Percentiles rank a stretch among this genome's conserved stretches.
Evolutionary conservation across 2,329 filamentous ascomycete genomes (phyloP).

Genomic region (Fusarium sp.): DNA sequence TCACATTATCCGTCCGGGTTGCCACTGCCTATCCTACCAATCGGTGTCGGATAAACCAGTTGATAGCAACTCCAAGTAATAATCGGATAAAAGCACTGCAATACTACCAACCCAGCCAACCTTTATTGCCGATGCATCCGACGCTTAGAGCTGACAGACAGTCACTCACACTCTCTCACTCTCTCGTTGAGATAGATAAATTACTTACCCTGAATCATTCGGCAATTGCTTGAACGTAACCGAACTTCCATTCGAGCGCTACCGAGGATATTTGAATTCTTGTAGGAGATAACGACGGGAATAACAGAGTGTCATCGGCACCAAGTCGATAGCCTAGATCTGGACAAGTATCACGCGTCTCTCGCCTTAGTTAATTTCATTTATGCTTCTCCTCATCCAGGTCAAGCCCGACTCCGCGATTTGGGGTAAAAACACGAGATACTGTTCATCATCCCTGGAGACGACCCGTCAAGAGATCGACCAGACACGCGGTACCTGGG

Average conservation of each 20-base stretch:
- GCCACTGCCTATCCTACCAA: conserved; percentile 16
- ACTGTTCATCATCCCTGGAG: conserved; percentile 21
- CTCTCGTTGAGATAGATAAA: background rate
- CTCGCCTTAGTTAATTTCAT: background rate
- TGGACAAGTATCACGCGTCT: conserved; percentile 6
- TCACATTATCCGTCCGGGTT: conserved; percentile 14
- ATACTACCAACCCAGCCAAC: background rate
- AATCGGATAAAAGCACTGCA: background rate
- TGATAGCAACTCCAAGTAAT: background rate
- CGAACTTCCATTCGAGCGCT: conserved; percentile 40
- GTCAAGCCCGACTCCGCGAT: conserved; percentile 10
- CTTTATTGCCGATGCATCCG: conserved; percentile 24
- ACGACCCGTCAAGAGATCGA: conserved; percentile 29
- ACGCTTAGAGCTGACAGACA: background rate
- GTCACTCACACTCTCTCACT: background rate
- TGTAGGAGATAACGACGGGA: conserved; percentile 30
- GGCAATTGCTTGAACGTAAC: conserved; percentile 10
- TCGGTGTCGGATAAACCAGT: conserved; percentile 20
- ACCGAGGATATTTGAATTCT: conserved; percentile 27
- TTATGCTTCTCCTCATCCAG: conserved; percentile 44
- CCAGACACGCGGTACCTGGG: conserved; percentile 18
- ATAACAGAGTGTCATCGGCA: conserved; percentile 27
- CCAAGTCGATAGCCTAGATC: conserved; percentile 13
- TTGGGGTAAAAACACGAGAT: conserved; percentile 27
- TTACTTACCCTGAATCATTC: background rate